A percentile compares a stretch with the other conserved stretches of the same genome.
phyloP scores from a whole-genome alignment of 2,329 filamentous ascomycete species.

The Cladosporium cucumerinum region DNA sequence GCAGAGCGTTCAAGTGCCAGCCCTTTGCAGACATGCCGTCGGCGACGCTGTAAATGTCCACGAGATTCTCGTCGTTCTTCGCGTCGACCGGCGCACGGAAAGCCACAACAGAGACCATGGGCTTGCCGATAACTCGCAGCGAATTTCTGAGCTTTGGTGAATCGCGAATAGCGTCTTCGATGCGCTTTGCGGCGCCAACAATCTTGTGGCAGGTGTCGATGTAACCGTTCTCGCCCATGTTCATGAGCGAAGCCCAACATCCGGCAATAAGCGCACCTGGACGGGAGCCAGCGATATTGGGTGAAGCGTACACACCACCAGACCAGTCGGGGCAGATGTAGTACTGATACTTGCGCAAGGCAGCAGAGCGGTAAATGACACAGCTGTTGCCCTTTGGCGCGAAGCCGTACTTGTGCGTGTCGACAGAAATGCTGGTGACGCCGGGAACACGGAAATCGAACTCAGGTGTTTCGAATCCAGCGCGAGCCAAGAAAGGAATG shows the following conservation, averaged over 20 bases:
- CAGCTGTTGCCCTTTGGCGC: conserved; percentile 97
- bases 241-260: conserved; percentile 92
- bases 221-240: conserved; percentile 82
- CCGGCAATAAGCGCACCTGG: conserved; percentile 92
- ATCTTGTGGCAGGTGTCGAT: conserved; percentile 82
- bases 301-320: conserved; percentile 92
- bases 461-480: conserved; percentile 82
- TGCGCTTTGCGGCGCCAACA: conserved; percentile 79
- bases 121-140: conserved; percentile 76
- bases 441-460: conserved; percentile 95
- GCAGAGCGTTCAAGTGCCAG: conserved; percentile 94
- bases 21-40: conserved; percentile 80
- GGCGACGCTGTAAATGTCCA: conserved; percentile 91
- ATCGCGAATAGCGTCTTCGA: conserved; percentile 69
- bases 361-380: conserved; percentile 78
- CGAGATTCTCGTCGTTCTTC: conserved; percentile 47
- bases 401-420: conserved; percentile 99
- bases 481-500: conserved; percentile 83
- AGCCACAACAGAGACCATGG: conserved; percentile 84
- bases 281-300: conserved; percentile 84
- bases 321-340: conserved; percentile 94
- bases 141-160: conserved; percentile 67
- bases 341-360: conserved; percentile 86
- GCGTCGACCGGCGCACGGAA: conserved; percentile 59
- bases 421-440: conserved; percentile 91